Evolutionary conservation across 2,329 filamentous ascomycete species (phyloP).

Genomic region (Tolypocladium pustulatum): DNA sequence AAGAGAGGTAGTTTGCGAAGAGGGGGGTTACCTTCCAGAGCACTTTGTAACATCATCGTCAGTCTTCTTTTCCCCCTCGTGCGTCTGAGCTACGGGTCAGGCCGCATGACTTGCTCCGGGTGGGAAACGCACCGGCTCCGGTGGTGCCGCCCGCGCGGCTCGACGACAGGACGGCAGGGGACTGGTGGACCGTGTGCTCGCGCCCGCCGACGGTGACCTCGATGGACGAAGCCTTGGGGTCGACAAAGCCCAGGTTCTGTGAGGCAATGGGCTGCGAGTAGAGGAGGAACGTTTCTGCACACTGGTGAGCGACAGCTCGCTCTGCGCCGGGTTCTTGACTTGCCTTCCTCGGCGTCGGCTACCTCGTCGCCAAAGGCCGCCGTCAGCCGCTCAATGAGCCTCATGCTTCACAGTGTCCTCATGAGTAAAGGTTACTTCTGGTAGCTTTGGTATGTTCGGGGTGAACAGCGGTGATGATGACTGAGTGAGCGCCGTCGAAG

Average conservation of each 20-base stretch:
- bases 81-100: too few relatives aligned
- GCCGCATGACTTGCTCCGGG: too few relatives aligned
- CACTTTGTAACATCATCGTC: constrained; percentile 35
- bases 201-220: constrained; percentile 57
- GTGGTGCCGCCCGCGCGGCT: constrained; percentile 53
- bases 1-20: constrained; percentile 70
- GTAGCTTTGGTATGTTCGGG: neutral
- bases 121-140: constrained; percentile 32
- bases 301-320: neutral
- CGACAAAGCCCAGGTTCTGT: constrained; percentile 75
- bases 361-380: constrained; percentile 31
- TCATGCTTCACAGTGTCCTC: neutral
- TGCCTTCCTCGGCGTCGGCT: constrained; percentile 34
- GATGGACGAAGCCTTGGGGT: constrained; percentile 54
- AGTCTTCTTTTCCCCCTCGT: neutral
- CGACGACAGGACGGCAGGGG: constrained; percentile 70
- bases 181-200: constrained; percentile 73
- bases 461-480: neutral
- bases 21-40: constrained; percentile 85
- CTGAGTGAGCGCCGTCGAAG: too few relatives aligned
- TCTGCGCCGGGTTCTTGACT: constrained; percentile 16
- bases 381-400: constrained; percentile 12
- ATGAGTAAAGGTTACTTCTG: neutral
- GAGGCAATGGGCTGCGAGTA: constrained; percentile 69
- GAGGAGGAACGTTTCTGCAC: constrained; percentile 72